Conservation (phyloP, 495 filamentous ascomycete species). For the Tuber melanosporum region DNA sequence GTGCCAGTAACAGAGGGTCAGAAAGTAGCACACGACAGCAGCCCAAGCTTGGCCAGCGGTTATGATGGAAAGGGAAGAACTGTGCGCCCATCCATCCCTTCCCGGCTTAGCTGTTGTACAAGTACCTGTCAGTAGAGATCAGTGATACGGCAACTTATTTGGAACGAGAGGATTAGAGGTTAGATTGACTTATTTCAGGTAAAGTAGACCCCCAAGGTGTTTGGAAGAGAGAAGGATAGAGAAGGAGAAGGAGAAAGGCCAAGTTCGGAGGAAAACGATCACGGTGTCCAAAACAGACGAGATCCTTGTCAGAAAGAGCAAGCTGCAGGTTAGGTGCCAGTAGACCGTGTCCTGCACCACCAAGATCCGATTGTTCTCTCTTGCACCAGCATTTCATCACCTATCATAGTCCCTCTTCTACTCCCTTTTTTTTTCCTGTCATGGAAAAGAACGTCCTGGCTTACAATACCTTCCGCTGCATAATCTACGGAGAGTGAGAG, state of each 20-base stretch:
- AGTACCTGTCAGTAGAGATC: background rate
- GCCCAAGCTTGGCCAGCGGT: background rate
- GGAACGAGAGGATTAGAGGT: background rate
- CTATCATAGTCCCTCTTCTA: too few species aligned
- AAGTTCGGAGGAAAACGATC: background rate
- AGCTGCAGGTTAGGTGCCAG: background rate
- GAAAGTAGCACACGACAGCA: conserved; percentile 1
- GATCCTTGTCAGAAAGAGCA: background rate
- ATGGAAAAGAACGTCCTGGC: too few species aligned
- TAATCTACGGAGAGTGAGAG: background rate
- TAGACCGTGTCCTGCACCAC: too few species aligned
- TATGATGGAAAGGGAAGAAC: background rate
- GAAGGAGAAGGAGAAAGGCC: background rate
- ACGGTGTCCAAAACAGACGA: background rate
- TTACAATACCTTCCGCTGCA: background rate
- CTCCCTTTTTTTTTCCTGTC: too few species aligned
- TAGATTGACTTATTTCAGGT: background rate
- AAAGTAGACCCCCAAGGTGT: background rate
- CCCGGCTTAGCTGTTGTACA: background rate
- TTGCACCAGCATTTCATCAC: too few species aligned
- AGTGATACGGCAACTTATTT: background rate
- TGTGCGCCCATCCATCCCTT: background rate
- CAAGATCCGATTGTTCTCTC: too few species aligned
- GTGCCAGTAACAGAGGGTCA: background rate
- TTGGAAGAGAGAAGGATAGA: background rate